Evolutionary conservation across 1,284 basidiomycete species (phyloP), one percentile per base, ranked within the genome.

Genomic region (Cutaneotrichosporon sp.): DNA sequence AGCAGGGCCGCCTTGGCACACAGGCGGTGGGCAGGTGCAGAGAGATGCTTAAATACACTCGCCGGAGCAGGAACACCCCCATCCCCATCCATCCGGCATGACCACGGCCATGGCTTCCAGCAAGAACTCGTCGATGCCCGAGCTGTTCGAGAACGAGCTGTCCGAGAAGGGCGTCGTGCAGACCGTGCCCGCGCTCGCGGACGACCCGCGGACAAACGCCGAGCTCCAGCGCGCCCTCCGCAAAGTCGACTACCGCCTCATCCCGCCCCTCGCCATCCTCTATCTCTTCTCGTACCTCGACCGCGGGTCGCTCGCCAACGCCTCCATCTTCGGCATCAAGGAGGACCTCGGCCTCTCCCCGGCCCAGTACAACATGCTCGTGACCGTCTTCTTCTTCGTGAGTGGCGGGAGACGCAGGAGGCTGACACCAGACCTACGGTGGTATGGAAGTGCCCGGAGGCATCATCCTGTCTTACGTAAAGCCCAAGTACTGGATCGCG

Each of bases 401-500:
- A 24, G 63, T 60, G 34, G 10, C 25, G 7, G 9, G 29, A 38
- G 13, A 10, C 38, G 20, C 33, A 42, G 22, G 11, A 11, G 14
- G 20, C 38, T 42, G 25, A 36, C 38, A 14, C 7, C 42, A 62
- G 56, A 62, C 61, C 1, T 67, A 67, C 29, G 60, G 60, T 22
- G 55, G 56, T 5, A 56, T 65, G 33, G 66, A 67, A 45, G 51
- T 67, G 10, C 66, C 66, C 1, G 55, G 60, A 13, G 52, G 62
- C 5, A 62, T 67, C n/a, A 58, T 65, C 45, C 53, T 63, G n/a
- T 56, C 52, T 14, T 67, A 66, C 42, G 64, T 67, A 9, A 58
- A 58, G 13, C 66, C 66, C 13, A 49, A 33, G 18, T 18, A 60
- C 49, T 70, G 69, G 69, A 65, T 89, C 57, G 84, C 85, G 0